These are phyloP conservation scores for Aspergillus versicolor DNA, from an alignment of 2,329 filamentous ascomycete genomes.

Conservation along the genomic window DNA sequence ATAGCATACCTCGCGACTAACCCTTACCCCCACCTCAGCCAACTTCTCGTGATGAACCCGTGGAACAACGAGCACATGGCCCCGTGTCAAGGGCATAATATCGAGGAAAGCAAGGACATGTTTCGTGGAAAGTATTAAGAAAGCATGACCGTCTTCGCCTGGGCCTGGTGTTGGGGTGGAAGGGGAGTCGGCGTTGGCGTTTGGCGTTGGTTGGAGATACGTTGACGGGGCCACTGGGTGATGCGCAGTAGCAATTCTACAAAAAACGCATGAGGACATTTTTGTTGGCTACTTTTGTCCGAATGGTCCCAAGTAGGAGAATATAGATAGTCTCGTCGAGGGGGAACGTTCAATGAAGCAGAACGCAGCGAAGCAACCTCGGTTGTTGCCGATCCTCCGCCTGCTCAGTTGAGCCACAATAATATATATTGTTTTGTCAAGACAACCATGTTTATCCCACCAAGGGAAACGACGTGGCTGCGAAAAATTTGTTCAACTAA, in stretches of 20 bases:
- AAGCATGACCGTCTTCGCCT: slow-evolving; percentile 22
- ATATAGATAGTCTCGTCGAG: background rate
- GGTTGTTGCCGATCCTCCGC: background rate
- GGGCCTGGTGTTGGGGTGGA: slow-evolving; percentile 25
- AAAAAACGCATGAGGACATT: slow-evolving; percentile 53
- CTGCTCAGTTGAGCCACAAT: background rate
- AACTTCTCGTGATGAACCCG: slow-evolving; percentile 76
- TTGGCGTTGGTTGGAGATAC: slow-evolving; percentile 18
- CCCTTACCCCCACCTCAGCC: slow-evolving; percentile 63
- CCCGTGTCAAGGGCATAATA: slow-evolving; percentile 80
- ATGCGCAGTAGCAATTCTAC: slow-evolving; percentile 55
- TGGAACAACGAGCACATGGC: slow-evolving; percentile 81
- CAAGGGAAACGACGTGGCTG: slow-evolving; percentile 19
- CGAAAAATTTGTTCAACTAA: background rate
- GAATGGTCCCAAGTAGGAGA: background rate
- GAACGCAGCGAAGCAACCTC: background rate
- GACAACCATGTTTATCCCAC: background rate
- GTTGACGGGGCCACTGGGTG: slow-evolving; percentile 36
- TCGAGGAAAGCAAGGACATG: slow-evolving; percentile 85
- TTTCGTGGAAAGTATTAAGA: slow-evolving; percentile 74
- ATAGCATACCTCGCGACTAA: slow-evolving; percentile 65
- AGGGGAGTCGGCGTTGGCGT: background rate
- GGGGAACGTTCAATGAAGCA: background rate
- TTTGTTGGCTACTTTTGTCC: background rate
- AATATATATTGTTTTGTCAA: slow-evolving; percentile 17